phyloP scores from a whole-genome alignment of 2,329 filamentous ascomycete species.

The Curvularia verruculosa region DNA sequence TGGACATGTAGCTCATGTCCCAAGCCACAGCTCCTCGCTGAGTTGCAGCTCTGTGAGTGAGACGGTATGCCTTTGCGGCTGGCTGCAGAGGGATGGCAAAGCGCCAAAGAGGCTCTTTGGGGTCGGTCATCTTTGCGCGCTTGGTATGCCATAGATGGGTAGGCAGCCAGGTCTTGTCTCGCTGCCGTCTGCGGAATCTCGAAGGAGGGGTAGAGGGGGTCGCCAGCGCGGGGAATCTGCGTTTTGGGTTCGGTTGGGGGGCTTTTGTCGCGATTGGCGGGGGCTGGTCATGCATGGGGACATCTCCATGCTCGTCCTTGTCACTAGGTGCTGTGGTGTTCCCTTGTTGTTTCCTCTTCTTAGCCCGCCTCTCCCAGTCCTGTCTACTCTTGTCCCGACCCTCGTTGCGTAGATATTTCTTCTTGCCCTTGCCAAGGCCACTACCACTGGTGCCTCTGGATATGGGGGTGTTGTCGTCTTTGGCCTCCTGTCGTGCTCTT shows the following conservation, averaged over 20 bases:
- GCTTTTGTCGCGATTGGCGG: constrained; percentile 22
- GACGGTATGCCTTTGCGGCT: constrained; percentile 86
- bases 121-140: constrained; percentile 83
- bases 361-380: constrained; percentile 63
- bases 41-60: constrained; percentile 80
- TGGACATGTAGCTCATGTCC: constrained; percentile 95
- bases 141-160: constrained; percentile 96
- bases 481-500: constrained; percentile 75
- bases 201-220: constrained; percentile 65
- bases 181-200: constrained; percentile 84
- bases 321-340: constrained; percentile 35
- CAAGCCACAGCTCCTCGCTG: constrained; percentile 80
- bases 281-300: constrained; percentile 6
- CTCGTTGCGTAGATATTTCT: constrained; percentile 69
- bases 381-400: constrained; percentile 73
- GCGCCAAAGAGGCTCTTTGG: constrained; percentile 82
- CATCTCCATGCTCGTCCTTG: constrained; percentile 20
- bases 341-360: constrained; percentile 50
- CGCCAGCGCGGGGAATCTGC: constrained; percentile 72
- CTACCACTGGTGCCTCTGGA: constrained; percentile 70
- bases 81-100: constrained; percentile 86
- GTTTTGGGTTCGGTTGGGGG: constrained; percentile 61
- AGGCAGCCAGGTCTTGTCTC: constrained; percentile 90
- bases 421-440: constrained; percentile 54
- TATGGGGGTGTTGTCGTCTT: constrained; percentile 87